Evolutionary conservation across 495 filamentous ascomycete genomes (phyloP).

Genomic region (Podospora conica): DNA sequence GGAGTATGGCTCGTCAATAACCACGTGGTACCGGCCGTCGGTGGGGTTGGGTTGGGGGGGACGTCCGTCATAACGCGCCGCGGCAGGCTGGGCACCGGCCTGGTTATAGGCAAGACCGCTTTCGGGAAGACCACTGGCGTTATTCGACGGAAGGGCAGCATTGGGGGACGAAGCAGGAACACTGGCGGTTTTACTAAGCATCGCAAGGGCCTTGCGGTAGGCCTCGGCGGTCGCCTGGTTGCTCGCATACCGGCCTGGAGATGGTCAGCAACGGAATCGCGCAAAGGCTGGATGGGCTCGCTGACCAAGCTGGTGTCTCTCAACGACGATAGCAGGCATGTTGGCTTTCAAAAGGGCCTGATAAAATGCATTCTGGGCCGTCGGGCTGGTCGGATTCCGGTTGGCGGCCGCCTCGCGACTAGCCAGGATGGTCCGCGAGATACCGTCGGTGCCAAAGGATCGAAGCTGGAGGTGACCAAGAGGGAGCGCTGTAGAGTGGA

Average conservation of each 20-base stretch:
- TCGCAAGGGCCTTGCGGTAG: constrained; percentile 68
- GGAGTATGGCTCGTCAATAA: constrained; percentile 85
- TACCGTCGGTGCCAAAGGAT: constrained; percentile 35
- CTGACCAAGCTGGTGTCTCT: constrained; percentile 72
- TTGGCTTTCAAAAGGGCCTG: constrained; percentile 82
- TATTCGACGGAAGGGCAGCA: constrained; percentile 26
- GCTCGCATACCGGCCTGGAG: constrained; percentile 58
- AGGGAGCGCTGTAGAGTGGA: not conserved
- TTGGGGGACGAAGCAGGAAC: not conserved
- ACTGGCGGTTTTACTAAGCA: constrained; percentile 43
- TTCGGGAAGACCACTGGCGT: constrained; percentile 38
- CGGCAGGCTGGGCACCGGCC: constrained; percentile 81
- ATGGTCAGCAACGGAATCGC: not conserved
- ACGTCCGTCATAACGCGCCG: constrained; percentile 42
- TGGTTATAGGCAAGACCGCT: constrained; percentile 69
- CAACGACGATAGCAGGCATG: constrained; percentile 85
- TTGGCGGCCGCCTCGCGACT: constrained; percentile 78
- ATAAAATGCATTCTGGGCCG: constrained; percentile 89
- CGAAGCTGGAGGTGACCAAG: constrained; percentile 22
- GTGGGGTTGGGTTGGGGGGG: not conserved
- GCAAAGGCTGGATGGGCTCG: not conserved
- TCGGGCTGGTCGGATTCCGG: constrained; percentile 77
- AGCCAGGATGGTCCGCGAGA: constrained; percentile 45
- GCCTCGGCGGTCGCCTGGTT: constrained; percentile 65
- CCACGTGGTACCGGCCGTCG: constrained; percentile 79